Conservation (phyloP, 2,329 filamentous ascomycete genomes). For the Clarireedia paspali region DNA sequence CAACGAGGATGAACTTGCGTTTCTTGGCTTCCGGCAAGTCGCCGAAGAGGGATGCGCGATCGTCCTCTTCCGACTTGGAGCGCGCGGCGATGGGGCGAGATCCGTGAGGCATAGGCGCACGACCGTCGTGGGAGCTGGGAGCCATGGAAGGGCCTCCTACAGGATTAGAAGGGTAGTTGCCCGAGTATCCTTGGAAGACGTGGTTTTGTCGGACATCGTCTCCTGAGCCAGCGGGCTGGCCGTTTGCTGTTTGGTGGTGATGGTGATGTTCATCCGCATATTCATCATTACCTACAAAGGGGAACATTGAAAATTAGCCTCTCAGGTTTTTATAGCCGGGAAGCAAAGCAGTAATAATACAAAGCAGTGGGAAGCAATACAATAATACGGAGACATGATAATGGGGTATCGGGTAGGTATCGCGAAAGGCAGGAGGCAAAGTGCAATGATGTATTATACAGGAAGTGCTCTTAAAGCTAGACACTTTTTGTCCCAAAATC, state of each 20-base stretch:
- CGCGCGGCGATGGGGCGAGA: constrained; percentile 33
- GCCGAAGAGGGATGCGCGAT: constrained; percentile 69
- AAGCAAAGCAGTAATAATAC: constrained; percentile 18
- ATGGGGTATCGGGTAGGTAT: constrained; percentile 21
- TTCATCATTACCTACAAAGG: constrained; percentile 49
- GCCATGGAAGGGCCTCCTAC: constrained; percentile 53
- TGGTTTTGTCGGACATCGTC: constrained; percentile 67
- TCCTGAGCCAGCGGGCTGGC: constrained; percentile 41
- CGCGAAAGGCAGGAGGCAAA: constrained; percentile 23
- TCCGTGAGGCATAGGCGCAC: constrained; percentile 39
- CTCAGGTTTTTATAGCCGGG: constrained; percentile 22
- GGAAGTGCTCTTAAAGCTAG: constrained; percentile 24
- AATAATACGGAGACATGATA: constrained; percentile 24
- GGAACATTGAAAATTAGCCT: constrained; percentile 26
- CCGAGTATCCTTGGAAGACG: constrained; percentile 63
- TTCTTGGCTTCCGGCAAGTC: constrained; percentile 84
- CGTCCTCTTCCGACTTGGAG: constrained; percentile 31
- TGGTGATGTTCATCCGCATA: constrained; percentile 60
- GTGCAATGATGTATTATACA: constrained; percentile 32
- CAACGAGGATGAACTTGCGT: constrained; percentile 93
- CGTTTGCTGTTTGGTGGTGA: constrained; percentile 53
- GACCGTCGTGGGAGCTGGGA: constrained; percentile 40
- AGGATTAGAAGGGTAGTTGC: constrained; percentile 52
- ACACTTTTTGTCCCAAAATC: constrained; percentile 13
- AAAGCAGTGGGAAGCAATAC: constrained; percentile 15